A percentile compares a stretch with the other conserved stretches of the same genome.
phyloP scores from a whole-genome alignment of 305 asterid genomes.

The Solanum hybrid region DNA sequence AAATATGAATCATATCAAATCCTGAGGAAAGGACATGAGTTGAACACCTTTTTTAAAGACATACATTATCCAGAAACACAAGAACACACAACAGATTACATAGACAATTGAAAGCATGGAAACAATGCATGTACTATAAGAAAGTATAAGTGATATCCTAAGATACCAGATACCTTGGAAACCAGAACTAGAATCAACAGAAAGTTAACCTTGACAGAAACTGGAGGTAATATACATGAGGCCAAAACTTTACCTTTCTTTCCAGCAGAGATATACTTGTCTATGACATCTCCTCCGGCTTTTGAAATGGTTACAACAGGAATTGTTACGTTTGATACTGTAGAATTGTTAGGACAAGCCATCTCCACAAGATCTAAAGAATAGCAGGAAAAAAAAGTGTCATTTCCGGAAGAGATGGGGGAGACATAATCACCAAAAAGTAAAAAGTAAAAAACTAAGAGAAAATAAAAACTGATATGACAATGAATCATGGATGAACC shows the following conservation, averaged over 20 bases:
- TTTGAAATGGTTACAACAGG: constrained; percentile 76
- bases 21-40: background rate
- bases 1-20: background rate
- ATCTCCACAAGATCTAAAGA: constrained; percentile 72
- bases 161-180: background rate
- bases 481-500: constrained; percentile 35
- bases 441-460: background rate
- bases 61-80: background rate
- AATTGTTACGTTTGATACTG: constrained; percentile 41
- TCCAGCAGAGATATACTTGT: constrained; percentile 48
- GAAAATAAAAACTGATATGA: constrained; percentile 8
- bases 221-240: background rate
- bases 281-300: constrained; percentile 71
- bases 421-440: background rate
- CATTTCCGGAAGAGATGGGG: background rate
- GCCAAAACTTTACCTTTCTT: constrained; percentile 37
- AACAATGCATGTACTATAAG: background rate
- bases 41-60: background rate
- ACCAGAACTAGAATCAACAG: background rate
- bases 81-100: background rate
- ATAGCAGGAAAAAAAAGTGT: constrained; percentile 18
- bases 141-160: background rate
- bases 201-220: background rate
- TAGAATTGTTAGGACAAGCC: constrained; percentile 58
- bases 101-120: background rate